These are phyloP conservation scores for Musa schizocarpa DNA, from an alignment of 176 grass and related monocot genomes.

Conservation along the genomic window DNA sequence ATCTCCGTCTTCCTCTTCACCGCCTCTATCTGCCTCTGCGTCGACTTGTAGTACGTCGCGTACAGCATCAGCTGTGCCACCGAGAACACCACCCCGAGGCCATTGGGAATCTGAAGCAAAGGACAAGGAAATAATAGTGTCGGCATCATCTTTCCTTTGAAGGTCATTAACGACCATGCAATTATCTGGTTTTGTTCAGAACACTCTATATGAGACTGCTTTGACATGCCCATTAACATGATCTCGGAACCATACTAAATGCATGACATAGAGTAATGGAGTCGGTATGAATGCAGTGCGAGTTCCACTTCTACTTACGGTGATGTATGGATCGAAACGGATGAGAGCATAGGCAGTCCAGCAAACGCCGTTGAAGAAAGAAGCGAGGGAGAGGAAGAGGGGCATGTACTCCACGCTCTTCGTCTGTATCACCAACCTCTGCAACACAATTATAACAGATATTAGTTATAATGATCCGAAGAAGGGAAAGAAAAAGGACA, in stretches of 20 bases:
- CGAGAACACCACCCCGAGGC: conserved; percentile 55
- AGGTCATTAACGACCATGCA: no score
- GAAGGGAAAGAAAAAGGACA: not conserved
- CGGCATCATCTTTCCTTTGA: not conserved
- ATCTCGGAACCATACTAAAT: no score
- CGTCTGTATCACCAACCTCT: conserved; percentile 98
- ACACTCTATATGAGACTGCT: no score
- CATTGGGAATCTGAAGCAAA: conserved; percentile 66
- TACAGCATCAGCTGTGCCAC: conserved; percentile 66
- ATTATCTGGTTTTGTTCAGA: no score
- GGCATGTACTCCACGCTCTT: conserved; percentile 99
- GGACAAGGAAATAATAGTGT: not conserved
- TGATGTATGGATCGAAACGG: conserved; percentile 87
- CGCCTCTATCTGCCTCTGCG: conserved; percentile 54
- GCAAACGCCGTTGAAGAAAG: conserved; percentile 78
- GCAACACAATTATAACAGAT: conserved; percentile 1
- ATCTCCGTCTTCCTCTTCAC: conserved; percentile 51
- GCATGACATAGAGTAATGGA: no score
- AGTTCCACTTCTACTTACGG: conserved; percentile 32
- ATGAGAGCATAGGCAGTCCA: conserved; percentile 98
- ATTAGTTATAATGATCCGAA: not conserved
- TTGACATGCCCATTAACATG: no score
- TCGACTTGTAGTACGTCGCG: conserved; percentile 87
- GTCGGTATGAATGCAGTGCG: no score
- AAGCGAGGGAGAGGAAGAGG: conserved; percentile 65